Base-by-base conservation (phyloP, 805 yeast genomes). In the Monosporozyma aerobia region DNA sequence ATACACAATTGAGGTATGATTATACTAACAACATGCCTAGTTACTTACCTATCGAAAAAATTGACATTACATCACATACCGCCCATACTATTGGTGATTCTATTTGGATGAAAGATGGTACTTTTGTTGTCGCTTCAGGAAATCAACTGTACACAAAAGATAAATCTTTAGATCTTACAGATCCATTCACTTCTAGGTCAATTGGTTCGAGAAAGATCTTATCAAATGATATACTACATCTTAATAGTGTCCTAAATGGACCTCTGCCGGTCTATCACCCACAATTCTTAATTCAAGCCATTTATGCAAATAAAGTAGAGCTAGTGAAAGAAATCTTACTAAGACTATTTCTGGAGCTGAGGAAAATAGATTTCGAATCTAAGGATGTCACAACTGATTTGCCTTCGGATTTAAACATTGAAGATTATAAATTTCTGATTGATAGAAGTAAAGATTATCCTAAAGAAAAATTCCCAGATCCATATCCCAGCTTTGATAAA, bases 231-330 rank as follows among this genome's bases (percentile, higher is more conserved):
- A 77, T 90, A 2, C 77, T 87, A 54, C 85, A 84, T 58, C 73
- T 90, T 53, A 86, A 85, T 49, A 73, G 87, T 14, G 83, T 90
- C 4, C 69, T 90, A 52, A 90, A 90, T 69, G 97, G 97, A 33
- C 94, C 95, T 0, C 67, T 92, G 14, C 97, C 97, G 0, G 70
- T 89, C 0, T 90, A 87, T 59, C 97, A 92, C 62, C 98, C 98
- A 0, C 96, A 90, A 65, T 77, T 88, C 51, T 67, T 90, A 48
- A 82, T 89, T 46, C 96, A 90, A 65, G 72, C 83, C 4, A 65
- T 90, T 19, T 82, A 85, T 59, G 77, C 80, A 57, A 83, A 82
- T 29, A 81, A 83, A 56, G 57, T 77, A 13, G 69, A 71, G 10
- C 62, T 80, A 2, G 90, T 81, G 1, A 76, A 80, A 55, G 76